These are phyloP conservation scores for Heteromeles arbutifolia DNA, from an alignment of 306 rosid genomes.

Conservation along the genomic window DNA sequence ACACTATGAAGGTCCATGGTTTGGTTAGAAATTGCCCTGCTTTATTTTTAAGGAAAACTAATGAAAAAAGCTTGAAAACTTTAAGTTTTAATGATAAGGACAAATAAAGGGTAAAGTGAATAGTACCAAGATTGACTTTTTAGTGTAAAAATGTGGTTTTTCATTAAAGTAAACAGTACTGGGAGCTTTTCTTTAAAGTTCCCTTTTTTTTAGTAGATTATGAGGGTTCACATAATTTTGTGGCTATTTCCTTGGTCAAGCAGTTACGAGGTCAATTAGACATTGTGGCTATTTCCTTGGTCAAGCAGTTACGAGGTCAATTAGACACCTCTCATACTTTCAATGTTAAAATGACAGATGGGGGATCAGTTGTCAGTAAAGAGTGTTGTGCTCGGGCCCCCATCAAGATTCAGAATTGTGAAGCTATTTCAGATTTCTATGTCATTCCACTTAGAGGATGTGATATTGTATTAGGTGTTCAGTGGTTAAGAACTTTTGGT, in stretches of 20 bases:
- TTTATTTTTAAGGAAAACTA: too few species aligned
- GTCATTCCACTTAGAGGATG: background rate
- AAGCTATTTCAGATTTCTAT: background rate
- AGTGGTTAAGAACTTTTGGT: background rate
- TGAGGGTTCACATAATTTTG: background rate
- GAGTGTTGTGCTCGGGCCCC: too few species aligned
- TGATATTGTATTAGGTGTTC: background rate
- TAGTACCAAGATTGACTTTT: too few species aligned
- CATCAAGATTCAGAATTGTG: background rate
- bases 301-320: background rate
- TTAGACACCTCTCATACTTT: background rate
- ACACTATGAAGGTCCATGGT: background rate
- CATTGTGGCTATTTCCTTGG: background rate
- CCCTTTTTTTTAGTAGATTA: too few species aligned
- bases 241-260: too few species aligned
- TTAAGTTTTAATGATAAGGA: too few species aligned
- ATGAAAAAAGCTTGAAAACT: too few species aligned
- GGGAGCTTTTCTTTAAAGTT: too few species aligned
- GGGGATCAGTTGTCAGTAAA: background rate
- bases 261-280: too few species aligned
- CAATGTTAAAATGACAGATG: background rate
- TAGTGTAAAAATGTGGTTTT: too few species aligned
- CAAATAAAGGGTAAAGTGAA: too few species aligned
- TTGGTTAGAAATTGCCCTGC: background rate
- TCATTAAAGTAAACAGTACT: too few species aligned